Evolutionary conservation across 257 asterid species (phyloP).

Genomic region (Nicotiana tabacum): DNA sequence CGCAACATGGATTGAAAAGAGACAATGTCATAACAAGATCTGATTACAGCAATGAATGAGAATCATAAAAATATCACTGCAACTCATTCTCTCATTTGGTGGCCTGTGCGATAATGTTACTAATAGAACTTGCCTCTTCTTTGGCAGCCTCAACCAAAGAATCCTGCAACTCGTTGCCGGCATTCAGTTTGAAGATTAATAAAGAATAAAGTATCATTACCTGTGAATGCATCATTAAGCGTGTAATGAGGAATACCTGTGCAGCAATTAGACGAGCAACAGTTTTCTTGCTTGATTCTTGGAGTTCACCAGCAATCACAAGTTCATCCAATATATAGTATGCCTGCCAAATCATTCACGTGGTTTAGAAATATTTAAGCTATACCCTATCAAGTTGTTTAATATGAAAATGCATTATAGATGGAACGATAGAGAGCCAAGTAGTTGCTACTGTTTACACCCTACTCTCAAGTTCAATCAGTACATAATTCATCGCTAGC

Average conservation of each 20-base stretch:
- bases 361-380: not conserved
- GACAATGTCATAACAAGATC: not conserved
- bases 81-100: slow-evolving; percentile 49
- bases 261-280: slow-evolving; percentile 95
- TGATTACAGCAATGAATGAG: not conserved
- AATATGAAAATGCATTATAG: not conserved
- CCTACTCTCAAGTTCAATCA: not conserved
- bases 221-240: not conserved
- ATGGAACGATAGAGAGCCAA: not conserved
- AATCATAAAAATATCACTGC: not conserved
- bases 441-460: not conserved
- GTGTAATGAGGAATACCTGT: slow-evolving; percentile 41
- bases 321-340: slow-evolving; percentile 91
- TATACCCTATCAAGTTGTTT: not conserved
- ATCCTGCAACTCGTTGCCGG: slow-evolving; percentile 45
- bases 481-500: not conserved
- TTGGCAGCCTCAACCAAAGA: slow-evolving; percentile 94
- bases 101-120: slow-evolving; percentile 90
- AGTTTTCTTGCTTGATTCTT: slow-evolving; percentile 98
- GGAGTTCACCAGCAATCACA: slow-evolving; percentile 96
- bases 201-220: not conserved
- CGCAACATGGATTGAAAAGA: not conserved
- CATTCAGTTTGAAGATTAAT: not conserved
- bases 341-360: slow-evolving; percentile 43
- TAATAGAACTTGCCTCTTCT: slow-evolving; percentile 85